phyloP scores from a whole-genome alignment of 2,329 filamentous ascomycete genomes.

The Clonostachys chloroleuca region DNA sequence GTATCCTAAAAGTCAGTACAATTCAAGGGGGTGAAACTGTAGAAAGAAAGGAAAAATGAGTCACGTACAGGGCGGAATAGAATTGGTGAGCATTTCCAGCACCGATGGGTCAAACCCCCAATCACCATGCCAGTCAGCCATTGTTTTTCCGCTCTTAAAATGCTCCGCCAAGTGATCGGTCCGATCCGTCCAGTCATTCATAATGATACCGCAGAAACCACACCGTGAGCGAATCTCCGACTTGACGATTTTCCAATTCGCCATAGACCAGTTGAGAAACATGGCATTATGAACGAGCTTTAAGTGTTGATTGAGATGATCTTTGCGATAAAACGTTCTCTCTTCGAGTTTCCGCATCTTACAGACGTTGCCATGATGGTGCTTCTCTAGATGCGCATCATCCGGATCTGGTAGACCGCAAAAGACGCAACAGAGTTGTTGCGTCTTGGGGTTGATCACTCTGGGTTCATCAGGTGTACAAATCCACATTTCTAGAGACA shows the following conservation, averaged over 20 bases:
- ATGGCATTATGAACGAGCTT: conserved; percentile 60
- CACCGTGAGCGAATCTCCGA: conserved; percentile 60
- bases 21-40: conserved; percentile 31
- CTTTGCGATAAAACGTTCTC: conserved; percentile 62
- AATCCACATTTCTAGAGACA: conserved; percentile 63
- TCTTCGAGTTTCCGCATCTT: conserved; percentile 59
- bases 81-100: conserved; percentile 60
- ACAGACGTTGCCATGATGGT: conserved; percentile 56
- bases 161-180: conserved; percentile 62
- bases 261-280: conserved; percentile 60
- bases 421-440: conserved; percentile 52
- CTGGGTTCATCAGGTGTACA: conserved; percentile 54
- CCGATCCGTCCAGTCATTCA: conserved; percentile 57
- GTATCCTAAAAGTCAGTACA: conserved; percentile 32
- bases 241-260: conserved; percentile 54
- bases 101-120: conserved; percentile 63
- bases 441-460: conserved; percentile 53
- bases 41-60: conserved; percentile 25
- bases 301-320: conserved; percentile 63
- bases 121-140: conserved; percentile 67
- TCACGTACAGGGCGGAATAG: conserved; percentile 59
- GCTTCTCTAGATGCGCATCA: conserved; percentile 49
- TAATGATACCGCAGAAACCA: conserved; percentile 59
- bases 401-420: conserved; percentile 52
- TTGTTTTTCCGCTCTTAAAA: conserved; percentile 61